Base-by-base conservation (phyloP, 1,284 basidiomycete genomes). In the Kalmanozyma brasiliensis region DNA sequence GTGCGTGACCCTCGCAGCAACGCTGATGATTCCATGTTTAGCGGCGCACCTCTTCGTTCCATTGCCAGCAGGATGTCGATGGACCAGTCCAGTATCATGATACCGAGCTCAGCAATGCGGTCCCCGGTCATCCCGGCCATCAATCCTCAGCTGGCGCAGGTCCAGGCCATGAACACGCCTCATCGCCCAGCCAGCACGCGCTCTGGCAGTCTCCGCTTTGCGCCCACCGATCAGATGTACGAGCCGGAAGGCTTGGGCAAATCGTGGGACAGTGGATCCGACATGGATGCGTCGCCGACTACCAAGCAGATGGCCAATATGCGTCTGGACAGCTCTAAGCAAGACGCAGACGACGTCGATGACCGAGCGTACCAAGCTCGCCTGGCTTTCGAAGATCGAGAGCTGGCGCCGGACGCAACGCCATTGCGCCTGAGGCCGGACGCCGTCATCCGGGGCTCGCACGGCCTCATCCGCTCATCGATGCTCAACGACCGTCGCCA, bases 401-500 rank as follows among this genome's bases (percentile, higher is more conserved):
- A 96, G 63, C 85, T 93, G 7, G 90, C 90, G 0, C 86, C 87
- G 1, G 91, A 94, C 53, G 93, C 93, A 0, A 84, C 85, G 0
- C 92, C 94, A 3, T 69, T 88, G 2, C 86, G 87, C 5, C 58
- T 79, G 1, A 76, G 80, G 8, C 90, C 94, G 0, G 90, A 92
- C 72, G 87, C 88, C 45, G 83, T 91, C 10, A 90, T 97, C 43
- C 75, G 83, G 3, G 95, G 95, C 7, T 88, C 89, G 41, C 86
- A 88, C 55, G 95, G 96, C 5, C 86, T 98, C 11, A 89, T 96
- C 45, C 87, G 94, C 20, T 90, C 89, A 7, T 84, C 90, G 22
- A 86, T 94, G 60, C 85, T 98, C 42, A 98, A 94, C 82, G 93
- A 98, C 79, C 87, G 94, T 34, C 87, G 94, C 59, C 94, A 98